These are phyloP conservation scores for Simmondsia chinensis DNA, from an alignment of 148 eudicot species.

Conservation along the genomic window DNA sequence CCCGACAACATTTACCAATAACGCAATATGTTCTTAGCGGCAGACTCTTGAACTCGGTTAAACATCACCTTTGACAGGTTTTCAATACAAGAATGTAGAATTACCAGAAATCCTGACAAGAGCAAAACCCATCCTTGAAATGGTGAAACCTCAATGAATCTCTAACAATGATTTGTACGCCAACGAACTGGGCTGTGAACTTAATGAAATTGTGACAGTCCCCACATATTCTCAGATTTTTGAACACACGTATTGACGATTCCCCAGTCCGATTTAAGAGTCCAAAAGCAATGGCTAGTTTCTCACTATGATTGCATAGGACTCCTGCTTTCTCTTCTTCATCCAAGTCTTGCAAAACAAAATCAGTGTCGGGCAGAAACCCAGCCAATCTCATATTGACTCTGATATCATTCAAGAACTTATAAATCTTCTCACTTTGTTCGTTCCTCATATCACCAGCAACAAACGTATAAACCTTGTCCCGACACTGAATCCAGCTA, in stretches of 20 bases:
- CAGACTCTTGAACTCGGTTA: too few species aligned
- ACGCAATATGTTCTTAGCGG: too few species aligned
- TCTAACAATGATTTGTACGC: constrained; percentile 56
- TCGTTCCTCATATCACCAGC: constrained; percentile 68
- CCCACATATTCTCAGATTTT: constrained; percentile 79
- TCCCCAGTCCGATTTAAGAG: constrained; percentile 59
- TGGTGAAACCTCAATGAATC: constrained; percentile 88
- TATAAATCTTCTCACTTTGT: constrained; percentile 45
- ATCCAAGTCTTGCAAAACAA: constrained; percentile 76
- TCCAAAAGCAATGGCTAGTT: constrained; percentile 78
- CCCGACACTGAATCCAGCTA: constrained; percentile 72
- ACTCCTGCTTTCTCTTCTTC: constrained; percentile 68
- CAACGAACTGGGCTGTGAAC: constrained; percentile 47
- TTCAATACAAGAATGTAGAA: too few species aligned
- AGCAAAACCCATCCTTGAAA: constrained; percentile 59
- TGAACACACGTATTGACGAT: constrained; percentile 55
- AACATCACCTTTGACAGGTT: too few species aligned
- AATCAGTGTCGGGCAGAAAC: constrained; percentile 54
- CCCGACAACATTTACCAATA: too few species aligned
- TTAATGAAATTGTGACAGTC: constrained; percentile 82
- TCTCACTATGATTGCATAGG: constrained; percentile 76
- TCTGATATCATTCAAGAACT: constrained; percentile 42
- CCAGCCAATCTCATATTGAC: constrained; percentile 62
- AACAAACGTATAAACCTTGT: constrained; percentile 54
- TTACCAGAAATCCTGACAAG: constrained; percentile 80